Percentiles rank a stretch among this genome's conserved stretches.
Evolutionary conservation across 2,329 filamentous ascomycete genomes (phyloP).

Genomic region (Ophiostoma montium): DNA sequence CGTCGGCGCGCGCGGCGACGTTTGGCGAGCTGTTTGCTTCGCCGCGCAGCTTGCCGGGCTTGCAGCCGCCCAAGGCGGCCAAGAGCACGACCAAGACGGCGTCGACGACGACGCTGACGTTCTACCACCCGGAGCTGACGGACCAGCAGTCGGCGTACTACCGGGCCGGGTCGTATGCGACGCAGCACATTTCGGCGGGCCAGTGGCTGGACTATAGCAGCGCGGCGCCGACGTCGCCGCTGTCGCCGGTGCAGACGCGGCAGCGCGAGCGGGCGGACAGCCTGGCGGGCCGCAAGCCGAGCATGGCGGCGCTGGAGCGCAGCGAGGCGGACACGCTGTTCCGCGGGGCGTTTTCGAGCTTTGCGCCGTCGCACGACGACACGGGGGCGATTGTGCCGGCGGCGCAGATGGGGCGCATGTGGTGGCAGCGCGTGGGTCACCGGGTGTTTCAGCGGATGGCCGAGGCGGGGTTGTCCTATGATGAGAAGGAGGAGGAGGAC

Average conservation of each 20-base stretch:
- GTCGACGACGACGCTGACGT: conserved; percentile 26
- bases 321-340: conserved; percentile 63
- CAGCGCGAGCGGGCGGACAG: conserved; percentile 61
- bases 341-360: conserved; percentile 64
- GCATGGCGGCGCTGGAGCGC: conserved; percentile 40
- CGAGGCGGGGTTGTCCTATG: conserved; percentile 30
- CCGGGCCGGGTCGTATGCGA: conserved; percentile 47
- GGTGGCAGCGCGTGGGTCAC: conserved; percentile 62
- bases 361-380: conserved; percentile 64
- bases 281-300: conserved; percentile 44
- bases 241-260: conserved; percentile 41
- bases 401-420: conserved; percentile 52
- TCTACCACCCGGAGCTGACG: conserved; percentile 24
- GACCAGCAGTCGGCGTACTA: conserved; percentile 41
- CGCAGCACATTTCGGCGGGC: conserved; percentile 49
- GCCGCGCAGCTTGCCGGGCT: conserved; percentile 46
- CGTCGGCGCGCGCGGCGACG: conserved; percentile 40
- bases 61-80: conserved; percentile 58
- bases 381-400: conserved; percentile 55
- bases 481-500: conserved; percentile 15
- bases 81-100: conserved; percentile 53
- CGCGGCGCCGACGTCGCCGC: conserved; percentile 39
- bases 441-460: conserved; percentile 51
- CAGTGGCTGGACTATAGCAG: conserved; percentile 59
- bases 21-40: conserved; percentile 64